Evolutionary conservation across 2,329 filamentous ascomycete species (phyloP), one percentile per base, ranked within the genome.

Genomic region (Hymenoscyphus linearis): DNA sequence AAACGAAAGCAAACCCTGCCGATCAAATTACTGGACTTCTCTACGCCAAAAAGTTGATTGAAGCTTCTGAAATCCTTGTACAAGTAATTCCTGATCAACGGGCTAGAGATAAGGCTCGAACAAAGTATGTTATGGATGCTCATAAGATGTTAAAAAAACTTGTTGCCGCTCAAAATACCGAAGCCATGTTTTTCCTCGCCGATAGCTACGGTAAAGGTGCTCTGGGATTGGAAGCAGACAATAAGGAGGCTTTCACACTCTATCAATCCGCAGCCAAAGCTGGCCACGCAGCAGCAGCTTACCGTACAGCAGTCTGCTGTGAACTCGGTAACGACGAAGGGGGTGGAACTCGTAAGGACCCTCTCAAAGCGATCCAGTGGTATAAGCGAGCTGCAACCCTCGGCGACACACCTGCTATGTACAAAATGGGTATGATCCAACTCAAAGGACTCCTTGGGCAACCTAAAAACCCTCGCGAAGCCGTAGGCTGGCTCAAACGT

Each of bases 361-460:
- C 91, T 0, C 77, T 93, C 66, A 98, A 98, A 76, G 93, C 95
- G 1, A 93, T 98, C 22, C 93, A 98, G 74, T 99, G 95, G 95
- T 99, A 99, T 76, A 92, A 93, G 74, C 89, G 93, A 52, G 92
- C 95, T 6, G 93, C 95, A 12, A 88, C 89, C 13, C 80, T 98
- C 2, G 93, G 95, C 2, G 93, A 99, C 71, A 88, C 89, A 1
- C 90, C 93, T 0, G 95, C 93, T 34, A 96, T 98, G 91, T 99
- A 97, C 79, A 99, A 99, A 76, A 86, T 98, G 76, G 95, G 95
- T 62, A 96, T 97, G 88, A 96, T 99, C 67, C 79, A 91, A 64
- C 83, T 98, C 59, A 98, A 98, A 75, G 95, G 93, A 12, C 80
- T 98, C 31, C 82, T 99, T n/a, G 93, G 93, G 3, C 93, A 98